Conservation (phyloP, 176 grass and related monocot species). For the Musa beccarii region DNA sequence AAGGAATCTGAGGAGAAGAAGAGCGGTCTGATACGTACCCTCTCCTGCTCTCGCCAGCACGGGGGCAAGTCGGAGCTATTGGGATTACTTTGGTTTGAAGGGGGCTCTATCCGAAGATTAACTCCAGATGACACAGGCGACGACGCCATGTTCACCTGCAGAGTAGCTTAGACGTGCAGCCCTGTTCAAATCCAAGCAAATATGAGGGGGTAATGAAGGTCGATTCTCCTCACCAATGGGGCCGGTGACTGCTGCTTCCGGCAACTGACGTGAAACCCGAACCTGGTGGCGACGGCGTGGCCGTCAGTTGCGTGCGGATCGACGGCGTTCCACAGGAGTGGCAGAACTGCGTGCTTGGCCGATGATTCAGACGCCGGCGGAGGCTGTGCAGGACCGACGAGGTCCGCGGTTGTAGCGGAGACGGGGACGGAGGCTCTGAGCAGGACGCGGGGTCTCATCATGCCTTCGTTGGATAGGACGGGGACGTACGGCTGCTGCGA, state of each 20-base stretch:
- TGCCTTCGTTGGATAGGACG: no score
- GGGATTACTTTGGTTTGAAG: constrained; percentile 27
- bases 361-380: neutral
- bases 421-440: neutral
- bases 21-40: neutral
- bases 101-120: constrained; percentile 20
- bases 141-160: constrained; percentile 8
- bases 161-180: neutral
- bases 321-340: neutral
- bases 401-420: no score
- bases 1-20: no score
- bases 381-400: neutral
- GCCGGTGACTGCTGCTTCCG: neutral
- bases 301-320: neutral
- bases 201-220: neutral
- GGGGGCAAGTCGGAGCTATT: neutral
- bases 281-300: neutral
- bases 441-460: neutral
- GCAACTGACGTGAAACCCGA: neutral
- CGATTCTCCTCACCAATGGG: neutral
- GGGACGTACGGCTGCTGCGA: neutral
- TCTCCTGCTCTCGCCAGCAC: constrained; percentile 1
- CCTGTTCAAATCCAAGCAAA: no score
- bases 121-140: constrained; percentile 8
- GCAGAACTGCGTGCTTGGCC: neutral